phyloP scores from a whole-genome alignment of 805 yeast species.

The Wickerhamiella kurtzmanii region DNA sequence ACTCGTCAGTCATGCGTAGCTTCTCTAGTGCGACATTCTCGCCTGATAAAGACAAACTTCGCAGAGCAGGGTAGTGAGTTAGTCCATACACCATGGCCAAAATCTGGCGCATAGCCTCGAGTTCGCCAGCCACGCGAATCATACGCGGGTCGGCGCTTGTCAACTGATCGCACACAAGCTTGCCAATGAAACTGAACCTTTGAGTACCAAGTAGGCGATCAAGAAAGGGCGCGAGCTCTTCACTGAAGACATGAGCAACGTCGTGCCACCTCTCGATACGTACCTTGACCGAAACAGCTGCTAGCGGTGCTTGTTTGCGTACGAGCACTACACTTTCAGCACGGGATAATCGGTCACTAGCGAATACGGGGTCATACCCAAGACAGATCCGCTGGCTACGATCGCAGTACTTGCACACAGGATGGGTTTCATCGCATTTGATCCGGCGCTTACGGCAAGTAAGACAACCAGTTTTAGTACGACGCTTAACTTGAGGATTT shows the following conservation, averaged over 20 bases:
- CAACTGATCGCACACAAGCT: slow-evolving; percentile 9
- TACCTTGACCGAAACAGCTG: slow-evolving; percentile 1
- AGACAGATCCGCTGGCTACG: slow-evolving; percentile 49
- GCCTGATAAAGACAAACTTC: slow-evolving; percentile 11
- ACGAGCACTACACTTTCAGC: slow-evolving; percentile 3
- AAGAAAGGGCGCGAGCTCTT: slow-evolving; percentile 17
- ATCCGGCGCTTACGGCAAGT: slow-evolving; percentile 61
- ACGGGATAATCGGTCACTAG: slow-evolving; percentile 6
- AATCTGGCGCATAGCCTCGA: slow-evolving; percentile 25
- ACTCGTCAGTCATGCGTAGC: slow-evolving; percentile 24
- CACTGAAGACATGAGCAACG: slow-evolving; percentile 15
- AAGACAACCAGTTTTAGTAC: slow-evolving; percentile 64
- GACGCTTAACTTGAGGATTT: slow-evolving; percentile 30
- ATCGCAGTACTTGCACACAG: slow-evolving; percentile 55
- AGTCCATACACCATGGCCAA: slow-evolving; percentile 11
- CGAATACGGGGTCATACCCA: slow-evolving; percentile 42
- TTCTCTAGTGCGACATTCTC: slow-evolving; percentile 20
- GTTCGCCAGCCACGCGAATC: slow-evolving; percentile 20
- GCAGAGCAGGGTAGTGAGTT: slow-evolving; percentile 10
- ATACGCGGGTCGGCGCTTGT: slow-evolving; percentile 4
- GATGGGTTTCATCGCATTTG: slow-evolving; percentile 65
- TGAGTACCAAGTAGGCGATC: slow-evolving; percentile 19
- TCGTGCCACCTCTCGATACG: slow-evolving; percentile 17
- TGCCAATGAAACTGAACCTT: slow-evolving; percentile 15
- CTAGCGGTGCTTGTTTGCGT: slow-evolving; percentile 8